Percentiles rank a stretch among this genome's conserved stretches.
These are phyloP conservation scores for Coemansia biformis DNA, from an alignment of 192 early-diverging fungal species.

Conservation along the genomic window DNA sequence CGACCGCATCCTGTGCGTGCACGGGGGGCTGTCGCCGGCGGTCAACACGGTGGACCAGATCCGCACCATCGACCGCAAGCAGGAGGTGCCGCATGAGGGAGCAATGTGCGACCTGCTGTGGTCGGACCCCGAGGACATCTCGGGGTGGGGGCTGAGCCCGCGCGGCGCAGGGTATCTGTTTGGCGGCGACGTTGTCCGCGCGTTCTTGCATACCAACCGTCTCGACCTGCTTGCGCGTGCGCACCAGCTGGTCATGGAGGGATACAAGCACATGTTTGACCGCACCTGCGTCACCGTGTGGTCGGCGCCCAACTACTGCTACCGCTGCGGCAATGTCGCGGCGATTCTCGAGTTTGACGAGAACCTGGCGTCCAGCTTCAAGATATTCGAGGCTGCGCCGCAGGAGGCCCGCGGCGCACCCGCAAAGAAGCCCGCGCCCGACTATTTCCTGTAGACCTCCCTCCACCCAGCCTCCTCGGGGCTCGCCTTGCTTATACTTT, in stretches of 20 bases:
- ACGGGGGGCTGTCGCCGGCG: slow-evolving; percentile 89
- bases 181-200: slow-evolving; percentile 84
- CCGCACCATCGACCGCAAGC: slow-evolving; percentile 86
- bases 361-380: slow-evolving; percentile 79
- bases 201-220: slow-evolving; percentile 77
- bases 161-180: slow-evolving; percentile 98
- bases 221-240: slow-evolving; percentile 89
- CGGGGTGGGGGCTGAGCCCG: slow-evolving; percentile 92
- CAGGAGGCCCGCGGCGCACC: slow-evolving; percentile 80
- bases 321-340: slow-evolving; percentile 97
- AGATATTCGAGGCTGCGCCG: slow-evolving; percentile 89
- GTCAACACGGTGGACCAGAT: slow-evolving; percentile 96
- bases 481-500: too few species aligned
- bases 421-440: slow-evolving; percentile 80
- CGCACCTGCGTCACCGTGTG: slow-evolving; percentile 95
- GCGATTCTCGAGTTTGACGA: slow-evolving; percentile 94
- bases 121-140: slow-evolving; percentile 92
- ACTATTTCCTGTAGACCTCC: slow-evolving; percentile 83
- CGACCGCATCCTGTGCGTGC: slow-evolving; percentile 90
- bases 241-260: slow-evolving; percentile 97
- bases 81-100: slow-evolving; percentile 97
- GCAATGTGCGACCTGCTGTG: slow-evolving; percentile 97
- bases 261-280: slow-evolving; percentile 95
- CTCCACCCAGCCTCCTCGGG: too few species aligned
- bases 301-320: slow-evolving; percentile 99